Evolutionary conservation across 2,329 filamentous ascomycete species (phyloP).

Genomic region (Sporothrix phasma): DNA sequence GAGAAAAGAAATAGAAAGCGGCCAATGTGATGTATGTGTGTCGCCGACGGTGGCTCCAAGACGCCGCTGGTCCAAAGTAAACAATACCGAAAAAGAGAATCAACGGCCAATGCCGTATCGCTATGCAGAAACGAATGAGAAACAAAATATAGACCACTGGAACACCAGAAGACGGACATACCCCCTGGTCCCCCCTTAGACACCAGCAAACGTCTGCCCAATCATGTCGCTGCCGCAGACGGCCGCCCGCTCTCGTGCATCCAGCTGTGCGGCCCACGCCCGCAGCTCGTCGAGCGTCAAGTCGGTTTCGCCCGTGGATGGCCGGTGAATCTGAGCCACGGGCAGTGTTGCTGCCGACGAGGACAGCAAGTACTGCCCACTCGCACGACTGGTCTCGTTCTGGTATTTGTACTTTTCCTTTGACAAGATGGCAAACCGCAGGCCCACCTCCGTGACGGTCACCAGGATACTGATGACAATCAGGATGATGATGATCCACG

Average conservation of each 20-base stretch:
- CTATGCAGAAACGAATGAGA: background rate
- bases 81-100: background rate
- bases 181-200: slow-evolving; percentile 9
- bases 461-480: slow-evolving; percentile 87
- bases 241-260: slow-evolving; percentile 16
- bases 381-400: background rate
- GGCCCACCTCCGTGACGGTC: slow-evolving; percentile 77
- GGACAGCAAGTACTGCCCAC: background rate
- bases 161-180: no score
- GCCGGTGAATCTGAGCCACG: background rate
- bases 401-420: slow-evolving; percentile 29
- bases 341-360: background rate
- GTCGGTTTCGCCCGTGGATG: background rate
- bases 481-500: slow-evolving; percentile 94
- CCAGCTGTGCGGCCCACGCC: slow-evolving; percentile 18
- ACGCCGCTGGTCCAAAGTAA: background rate
- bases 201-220: slow-evolving; percentile 20
- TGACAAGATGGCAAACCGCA: slow-evolving; percentile 69
- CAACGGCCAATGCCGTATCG: background rate
- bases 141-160: background rate
- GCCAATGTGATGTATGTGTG: background rate
- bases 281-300: slow-evolving; percentile 20
- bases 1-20: background rate
- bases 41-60: background rate
- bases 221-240: slow-evolving; percentile 20